phyloP scores from a whole-genome alignment of 2,329 filamentous ascomycete species.

The Escovopsis sp. region DNA sequence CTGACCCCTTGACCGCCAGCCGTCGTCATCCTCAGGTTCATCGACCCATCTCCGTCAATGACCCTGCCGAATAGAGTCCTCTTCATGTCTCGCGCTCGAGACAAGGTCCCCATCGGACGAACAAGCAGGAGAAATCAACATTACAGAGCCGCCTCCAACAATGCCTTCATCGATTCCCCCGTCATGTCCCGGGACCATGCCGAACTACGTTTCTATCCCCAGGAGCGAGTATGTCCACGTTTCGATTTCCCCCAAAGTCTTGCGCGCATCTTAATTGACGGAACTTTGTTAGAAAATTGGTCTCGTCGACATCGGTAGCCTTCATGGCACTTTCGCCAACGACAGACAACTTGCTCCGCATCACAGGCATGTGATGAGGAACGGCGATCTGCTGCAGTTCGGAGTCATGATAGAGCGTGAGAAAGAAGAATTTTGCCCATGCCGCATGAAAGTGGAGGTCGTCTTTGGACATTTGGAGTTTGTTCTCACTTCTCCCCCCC shows the following conservation, averaged over 20 bases:
- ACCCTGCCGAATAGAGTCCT: conserved; percentile 15
- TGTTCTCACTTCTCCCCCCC: no score
- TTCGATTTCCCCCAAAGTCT: background rate
- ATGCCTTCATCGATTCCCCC: conserved; percentile 55
- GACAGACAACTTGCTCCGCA: conserved; percentile 10
- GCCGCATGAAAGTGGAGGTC: conserved; percentile 19
- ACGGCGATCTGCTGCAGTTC: conserved; percentile 21
- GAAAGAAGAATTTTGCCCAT: conserved; percentile 22
- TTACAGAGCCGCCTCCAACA: conserved; percentile 27
- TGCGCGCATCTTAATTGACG: background rate
- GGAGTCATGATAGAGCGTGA: conserved; percentile 22
- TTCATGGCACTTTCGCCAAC: conserved; percentile 39
- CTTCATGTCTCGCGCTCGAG: conserved; percentile 17
- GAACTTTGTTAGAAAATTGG: conserved; percentile 23
- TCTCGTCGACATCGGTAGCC: conserved; percentile 32
- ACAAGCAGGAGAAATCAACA: conserved; percentile 25
- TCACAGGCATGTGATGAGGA: conserved; percentile 8
- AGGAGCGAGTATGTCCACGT: conserved; percentile 25
- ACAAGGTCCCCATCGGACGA: conserved; percentile 25
- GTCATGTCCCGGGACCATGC: conserved; percentile 61
- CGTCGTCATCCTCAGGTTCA: conserved; percentile 15
- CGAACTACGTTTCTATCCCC: conserved; percentile 29
- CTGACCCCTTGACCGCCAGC: conserved; percentile 9
- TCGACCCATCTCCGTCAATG: conserved; percentile 9
- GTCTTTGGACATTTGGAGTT: conserved; percentile 10